Evolutionary conservation across 805 yeast species (phyloP).

Genomic region (Zygosaccharomyces siamensis): DNA sequence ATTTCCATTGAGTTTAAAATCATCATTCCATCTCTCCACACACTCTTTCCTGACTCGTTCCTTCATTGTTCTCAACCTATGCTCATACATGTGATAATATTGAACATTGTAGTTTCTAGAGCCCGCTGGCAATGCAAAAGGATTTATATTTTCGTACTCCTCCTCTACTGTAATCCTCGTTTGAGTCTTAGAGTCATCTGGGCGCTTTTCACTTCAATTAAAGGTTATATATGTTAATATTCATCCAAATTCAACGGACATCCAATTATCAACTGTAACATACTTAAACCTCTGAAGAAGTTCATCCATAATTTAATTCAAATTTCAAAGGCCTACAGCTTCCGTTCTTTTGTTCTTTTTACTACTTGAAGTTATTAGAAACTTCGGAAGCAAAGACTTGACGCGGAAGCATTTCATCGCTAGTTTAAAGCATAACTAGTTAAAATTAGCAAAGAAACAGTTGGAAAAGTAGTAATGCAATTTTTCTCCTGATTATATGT

Average conservation of each 20-base stretch:
- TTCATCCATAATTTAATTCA: conserved; percentile 12
- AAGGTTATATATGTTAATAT: neutral
- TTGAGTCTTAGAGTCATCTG: conserved; percentile 12
- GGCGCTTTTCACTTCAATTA: conserved; percentile 11
- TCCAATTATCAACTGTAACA: neutral
- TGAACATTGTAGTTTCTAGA: conserved; percentile 49
- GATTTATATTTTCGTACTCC: conserved; percentile 13
- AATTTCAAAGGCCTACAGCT: neutral
- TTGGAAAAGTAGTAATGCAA: neutral
- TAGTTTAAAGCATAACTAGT: neutral
- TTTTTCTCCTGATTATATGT: neutral
- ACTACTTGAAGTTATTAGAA: neutral
- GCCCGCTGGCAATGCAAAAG: conserved; percentile 26
- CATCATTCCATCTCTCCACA: conserved; percentile 53
- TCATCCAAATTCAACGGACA: neutral
- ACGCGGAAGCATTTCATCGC: neutral
- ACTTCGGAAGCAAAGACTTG: neutral
- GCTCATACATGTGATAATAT: conserved; percentile 52
- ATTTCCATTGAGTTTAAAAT: conserved; percentile 36
- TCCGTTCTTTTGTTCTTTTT: neutral
- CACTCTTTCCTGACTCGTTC: conserved; percentile 46
- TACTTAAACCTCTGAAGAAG: conserved; percentile 17
- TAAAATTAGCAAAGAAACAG: neutral
- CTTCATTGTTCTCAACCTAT: conserved; percentile 46
- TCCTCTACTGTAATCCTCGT: conserved; percentile 18